Percentiles rank a stretch among this genome's conserved stretches.
Evolutionary conservation across 192 early-diverging fungal species (phyloP).

Genomic region (Chytriomyces hyalinus): DNA sequence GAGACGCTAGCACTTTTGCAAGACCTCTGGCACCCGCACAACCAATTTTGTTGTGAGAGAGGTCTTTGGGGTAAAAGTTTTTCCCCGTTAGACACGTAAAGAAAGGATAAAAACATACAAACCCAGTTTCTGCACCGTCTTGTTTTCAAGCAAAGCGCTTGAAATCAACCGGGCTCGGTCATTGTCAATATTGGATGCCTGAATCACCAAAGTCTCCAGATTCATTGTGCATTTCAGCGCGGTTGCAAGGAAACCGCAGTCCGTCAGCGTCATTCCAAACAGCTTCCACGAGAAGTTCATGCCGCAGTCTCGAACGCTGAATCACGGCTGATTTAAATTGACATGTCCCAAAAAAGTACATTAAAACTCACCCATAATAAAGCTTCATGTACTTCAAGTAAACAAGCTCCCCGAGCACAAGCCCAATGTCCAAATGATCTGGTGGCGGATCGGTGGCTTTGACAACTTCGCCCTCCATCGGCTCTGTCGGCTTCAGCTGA

Average conservation of each 20-base stretch:
- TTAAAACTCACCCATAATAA: conserved; percentile 50
- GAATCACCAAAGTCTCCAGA: conserved; percentile 42
- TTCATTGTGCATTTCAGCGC: conserved; percentile 30
- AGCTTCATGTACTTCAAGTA: conserved; percentile 45
- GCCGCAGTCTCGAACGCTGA: conserved; percentile 54
- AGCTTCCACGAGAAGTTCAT: conserved; percentile 56
- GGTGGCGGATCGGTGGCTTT: conserved; percentile 40
- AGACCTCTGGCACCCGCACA: conserved; percentile 52
- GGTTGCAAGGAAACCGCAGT: conserved; percentile 37
- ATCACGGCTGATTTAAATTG: not conserved
- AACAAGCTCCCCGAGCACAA: conserved; percentile 41
- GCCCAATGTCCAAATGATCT: conserved; percentile 52
- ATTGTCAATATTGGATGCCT: conserved; percentile 50
- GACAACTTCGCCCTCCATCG: conserved; percentile 35
- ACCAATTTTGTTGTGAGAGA: conserved; percentile 58
- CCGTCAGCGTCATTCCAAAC: conserved; percentile 63
- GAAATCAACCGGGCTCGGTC: conserved; percentile 50
- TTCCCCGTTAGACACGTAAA: conserved; percentile 3
- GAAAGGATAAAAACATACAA: not conserved
- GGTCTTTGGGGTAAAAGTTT: conserved; percentile 37
- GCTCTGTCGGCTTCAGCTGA: conserved; percentile 47
- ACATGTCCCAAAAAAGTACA: too few species aligned
- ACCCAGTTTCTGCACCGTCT: conserved; percentile 46
- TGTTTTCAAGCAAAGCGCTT: conserved; percentile 44
- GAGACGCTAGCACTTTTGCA: conserved; percentile 46